Evolutionary conservation across 352 stramenopile genomes (phyloP).

Genomic region (Phytopythium kandeliae): DNA sequence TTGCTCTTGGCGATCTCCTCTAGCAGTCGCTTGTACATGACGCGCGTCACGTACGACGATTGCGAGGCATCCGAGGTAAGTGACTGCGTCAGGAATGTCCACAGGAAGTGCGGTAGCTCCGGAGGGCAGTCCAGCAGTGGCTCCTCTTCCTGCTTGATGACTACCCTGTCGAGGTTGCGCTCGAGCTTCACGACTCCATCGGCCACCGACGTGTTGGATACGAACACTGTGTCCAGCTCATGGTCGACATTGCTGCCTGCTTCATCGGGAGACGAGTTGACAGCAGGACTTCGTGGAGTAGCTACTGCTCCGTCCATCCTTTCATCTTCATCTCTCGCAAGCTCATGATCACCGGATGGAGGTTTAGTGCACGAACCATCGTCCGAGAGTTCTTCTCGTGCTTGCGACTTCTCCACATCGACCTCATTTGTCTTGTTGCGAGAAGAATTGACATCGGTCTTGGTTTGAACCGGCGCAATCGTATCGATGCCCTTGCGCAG

Average conservation of each 20-base stretch:
- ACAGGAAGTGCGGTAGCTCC: constrained; percentile 26
- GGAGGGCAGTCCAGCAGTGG: constrained; percentile 13
- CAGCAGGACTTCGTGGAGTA: background rate
- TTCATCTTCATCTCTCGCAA: background rate
- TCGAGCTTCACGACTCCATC: constrained; percentile 15
- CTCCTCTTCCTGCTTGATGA: constrained; percentile 23
- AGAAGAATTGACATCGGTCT: background rate
- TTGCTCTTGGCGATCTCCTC: constrained; percentile 62
- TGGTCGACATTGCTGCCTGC: background rate
- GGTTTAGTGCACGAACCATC: background rate
- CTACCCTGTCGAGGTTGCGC: constrained; percentile 12
- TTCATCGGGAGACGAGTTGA: background rate
- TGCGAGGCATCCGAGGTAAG: constrained; percentile 31
- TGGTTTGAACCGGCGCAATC: background rate
- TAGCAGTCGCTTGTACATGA: constrained; percentile 50
- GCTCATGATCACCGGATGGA: background rate
- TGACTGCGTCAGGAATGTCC: constrained; percentile 35
- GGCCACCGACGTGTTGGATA: background rate
- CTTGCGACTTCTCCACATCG: background rate
- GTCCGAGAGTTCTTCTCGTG: constrained; percentile 1
- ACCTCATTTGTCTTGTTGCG: background rate
- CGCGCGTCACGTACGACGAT: constrained; percentile 63
- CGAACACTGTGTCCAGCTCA: background rate
- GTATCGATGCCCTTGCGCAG: constrained; percentile 6
- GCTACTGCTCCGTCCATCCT: background rate